Evolutionary conservation across 2,329 filamentous ascomycete species (phyloP), one percentile per base, ranked within the genome.

Genomic region (Nigrograna mackinnonii): DNA sequence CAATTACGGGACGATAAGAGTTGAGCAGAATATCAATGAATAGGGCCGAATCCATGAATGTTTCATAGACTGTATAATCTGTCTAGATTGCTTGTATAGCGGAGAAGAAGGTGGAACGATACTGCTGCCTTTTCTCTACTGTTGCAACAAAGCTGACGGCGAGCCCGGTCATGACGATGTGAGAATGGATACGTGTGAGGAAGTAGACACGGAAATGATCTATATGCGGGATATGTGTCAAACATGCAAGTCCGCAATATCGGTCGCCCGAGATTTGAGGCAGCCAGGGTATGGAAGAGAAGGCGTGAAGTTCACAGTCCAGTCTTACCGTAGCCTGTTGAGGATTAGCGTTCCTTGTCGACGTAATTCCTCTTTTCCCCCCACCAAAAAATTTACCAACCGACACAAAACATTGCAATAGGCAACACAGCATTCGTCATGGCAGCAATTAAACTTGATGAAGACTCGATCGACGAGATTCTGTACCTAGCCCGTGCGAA

Each of bases 391-490:
- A 44, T 43, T 46, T 47, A 39, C 28, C 22, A n/a, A n/a, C 4
- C 20, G 14, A 34, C 30, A 35, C 36, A 11, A 17, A 38, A 34
- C 34, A 28, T 30, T 40, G 20, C 20, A 28, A 31, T 17, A 17
- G 22, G 6, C 37, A 24, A 32, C 30, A 12, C 18, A 18, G 22
- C 33, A 20, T 22, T 34, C 43, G 52, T 47, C 17, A 61, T 60
- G 59, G 40, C 58, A 21, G 44, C 28, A 13, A 14, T 42, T 35
- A 45, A 46, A 20, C 50, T 66, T 38, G 58, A 60, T 37, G 84
- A 87, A 64, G 91, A 96, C 39, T 83, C 91, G 68, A 86, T 95
- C 59, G 91, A 96, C 67, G 92, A 97, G 70, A 80, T 97, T 52
- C 82, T 97, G 54, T 96, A 96, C 74, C 84, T 89, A 55, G 82